Conservation (phyloP, 1,284 basidiomycete species). For the Serendipita sp. region DNA sequence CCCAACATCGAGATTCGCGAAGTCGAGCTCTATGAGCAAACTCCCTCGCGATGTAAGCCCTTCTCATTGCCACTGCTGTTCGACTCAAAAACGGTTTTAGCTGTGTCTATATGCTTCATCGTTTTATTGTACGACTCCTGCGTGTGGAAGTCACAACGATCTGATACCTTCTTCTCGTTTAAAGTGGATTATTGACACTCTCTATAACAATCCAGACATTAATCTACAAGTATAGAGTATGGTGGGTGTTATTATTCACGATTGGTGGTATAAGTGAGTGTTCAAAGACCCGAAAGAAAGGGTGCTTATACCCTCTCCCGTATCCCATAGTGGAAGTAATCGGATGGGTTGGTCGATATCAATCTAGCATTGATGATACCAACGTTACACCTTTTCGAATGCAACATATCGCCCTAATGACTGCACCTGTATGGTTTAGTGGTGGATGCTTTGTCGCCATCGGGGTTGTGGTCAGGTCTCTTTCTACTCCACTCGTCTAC, state of each 20-base stretch:
- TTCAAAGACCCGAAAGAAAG: background rate
- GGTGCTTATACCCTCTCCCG: background rate
- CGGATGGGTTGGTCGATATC: background rate
- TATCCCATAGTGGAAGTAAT: background rate
- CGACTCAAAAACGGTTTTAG: no score
- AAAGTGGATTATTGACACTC: no score
- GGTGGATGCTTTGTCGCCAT: background rate
- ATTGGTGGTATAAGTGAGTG: background rate
- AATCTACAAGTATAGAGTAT: background rate
- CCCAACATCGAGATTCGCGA: no score
- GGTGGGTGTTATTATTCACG: background rate
- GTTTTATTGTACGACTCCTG: no score
- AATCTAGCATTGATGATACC: background rate
- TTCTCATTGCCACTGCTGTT: no score
- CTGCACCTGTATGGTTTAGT: background rate
- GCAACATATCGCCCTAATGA: background rate
- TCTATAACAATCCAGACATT: no score
- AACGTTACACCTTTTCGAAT: background rate
- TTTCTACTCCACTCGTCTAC: background rate
- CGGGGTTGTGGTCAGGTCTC: background rate
- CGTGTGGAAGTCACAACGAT: no score
- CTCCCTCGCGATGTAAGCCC: no score
- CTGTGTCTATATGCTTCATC: no score
- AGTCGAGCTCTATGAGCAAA: no score
- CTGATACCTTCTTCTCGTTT: no score